These are phyloP conservation scores for Candida sp. DNA, from an alignment of 1,139 yeast genomes.

Conservation along the genomic window DNA sequence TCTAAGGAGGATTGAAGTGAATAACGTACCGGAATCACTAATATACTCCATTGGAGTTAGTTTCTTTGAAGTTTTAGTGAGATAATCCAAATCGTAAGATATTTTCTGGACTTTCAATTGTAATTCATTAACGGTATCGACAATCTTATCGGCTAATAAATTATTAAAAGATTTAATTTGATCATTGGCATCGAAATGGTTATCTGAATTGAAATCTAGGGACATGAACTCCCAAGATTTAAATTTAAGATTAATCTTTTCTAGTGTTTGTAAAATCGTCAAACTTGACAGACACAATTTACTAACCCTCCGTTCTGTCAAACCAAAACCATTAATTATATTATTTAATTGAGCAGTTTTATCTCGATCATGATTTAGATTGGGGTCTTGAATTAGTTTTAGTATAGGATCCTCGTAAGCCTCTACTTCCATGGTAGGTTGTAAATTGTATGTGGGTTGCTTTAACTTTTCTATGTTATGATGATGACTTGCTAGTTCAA, in stretches of 20 bases:
- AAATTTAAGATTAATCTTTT: conserved; percentile 43
- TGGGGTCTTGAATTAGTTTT: conserved; percentile 45
- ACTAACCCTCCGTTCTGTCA: conserved; percentile 45
- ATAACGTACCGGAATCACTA: conserved; percentile 55
- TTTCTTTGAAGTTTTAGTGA: conserved; percentile 39
- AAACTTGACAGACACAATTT: conserved; percentile 49
- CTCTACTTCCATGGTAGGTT: conserved; percentile 17
- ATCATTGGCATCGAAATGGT: conserved; percentile 28
- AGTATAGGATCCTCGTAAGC: conserved; percentile 47
- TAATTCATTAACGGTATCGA: conserved; percentile 45
- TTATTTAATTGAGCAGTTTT: conserved; percentile 39
- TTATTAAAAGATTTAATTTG: conserved; percentile 41
- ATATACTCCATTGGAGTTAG: conserved; percentile 47
- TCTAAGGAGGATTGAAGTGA: conserved; percentile 48
- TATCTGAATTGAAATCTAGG: conserved; percentile 46
- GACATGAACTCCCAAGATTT: conserved; percentile 58
- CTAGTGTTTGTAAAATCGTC: conserved; percentile 47
- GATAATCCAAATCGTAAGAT: conserved; percentile 43
- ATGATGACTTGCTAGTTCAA: too few relatives aligned
- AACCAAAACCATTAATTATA: conserved; percentile 41
- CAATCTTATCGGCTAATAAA: conserved; percentile 46
- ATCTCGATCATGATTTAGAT: conserved; percentile 40
- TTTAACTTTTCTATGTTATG: too few relatives aligned
- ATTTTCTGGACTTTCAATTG: conserved; percentile 39
- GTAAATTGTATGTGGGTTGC: too few relatives aligned